Evolutionary conservation across 2,329 filamentous ascomycete species (phyloP), one percentile per base, ranked within the genome.

Genomic region (Lachnellula willkommii): DNA sequence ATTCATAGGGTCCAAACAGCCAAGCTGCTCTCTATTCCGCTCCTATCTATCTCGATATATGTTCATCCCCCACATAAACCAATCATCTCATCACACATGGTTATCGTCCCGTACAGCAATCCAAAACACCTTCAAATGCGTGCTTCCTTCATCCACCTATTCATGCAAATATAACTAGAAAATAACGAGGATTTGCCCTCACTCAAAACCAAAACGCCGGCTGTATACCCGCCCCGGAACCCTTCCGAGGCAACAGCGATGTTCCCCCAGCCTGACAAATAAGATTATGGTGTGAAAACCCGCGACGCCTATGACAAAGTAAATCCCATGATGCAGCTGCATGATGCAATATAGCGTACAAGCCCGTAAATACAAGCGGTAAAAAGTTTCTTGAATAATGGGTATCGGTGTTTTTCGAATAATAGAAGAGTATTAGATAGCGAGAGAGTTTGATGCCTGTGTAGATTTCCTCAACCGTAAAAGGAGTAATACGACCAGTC

Each of bases 311-410:
- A n/a, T 56, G 55, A 60, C 51, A 60, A 53, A 62, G 49, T 39
- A 58, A 57, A 59, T 56, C 37, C 48, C 55, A 51, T 46, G 52
- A 62, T 62, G 57, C 60, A 50, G 24, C 50, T 50, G 57, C 54
- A 24, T 55, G 35, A 48, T 54, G 50, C 50, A 47, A 49, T 59
- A 52, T 58, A 61, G 51, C 53, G 55, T 63, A 63, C 59, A 63
- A 47, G 53, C 56, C 58, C 46, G 42, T 53, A 40, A 28, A 22
- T 48, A 53, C 46, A 61, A 54, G 55, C 45, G n/a, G 48, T 48
- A 39, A 42, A 51, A 32, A 52, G 35, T 45, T 46, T 50, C n/a
- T 12, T 12, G 28, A 12, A 32, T 32, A 32, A 32, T 32, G 28
- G 9, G 28, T 32, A 47, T 47, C 32, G 11, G 43, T 47, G 45